Conservation (phyloP, 768 basidiomycete species). For the Calocera cornea region DNA sequence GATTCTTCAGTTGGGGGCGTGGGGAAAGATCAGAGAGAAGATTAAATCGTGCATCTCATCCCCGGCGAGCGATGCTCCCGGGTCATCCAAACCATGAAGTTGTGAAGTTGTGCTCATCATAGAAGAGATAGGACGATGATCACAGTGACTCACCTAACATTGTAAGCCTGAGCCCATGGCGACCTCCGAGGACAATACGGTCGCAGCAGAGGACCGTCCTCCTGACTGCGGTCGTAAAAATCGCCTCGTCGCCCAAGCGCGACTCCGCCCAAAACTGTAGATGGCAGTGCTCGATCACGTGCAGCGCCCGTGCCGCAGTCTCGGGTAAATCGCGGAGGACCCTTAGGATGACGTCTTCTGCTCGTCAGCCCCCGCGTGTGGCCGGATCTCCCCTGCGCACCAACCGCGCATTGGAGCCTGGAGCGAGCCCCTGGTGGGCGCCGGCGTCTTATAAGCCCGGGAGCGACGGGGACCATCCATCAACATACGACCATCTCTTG, state of each 20-base stretch:
- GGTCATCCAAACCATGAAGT: slow-evolving; percentile 4
- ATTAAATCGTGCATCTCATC: slow-evolving; percentile 1
- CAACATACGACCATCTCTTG: background rate
- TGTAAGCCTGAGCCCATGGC: background rate
- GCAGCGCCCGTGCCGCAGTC: background rate
- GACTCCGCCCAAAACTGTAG: background rate
- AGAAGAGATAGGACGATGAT: background rate
- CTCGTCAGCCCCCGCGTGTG: background rate
- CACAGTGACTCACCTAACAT: background rate
- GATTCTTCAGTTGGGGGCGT: no score
- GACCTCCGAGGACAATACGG: no score
- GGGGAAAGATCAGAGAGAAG: background rate
- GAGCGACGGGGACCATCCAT: no score
- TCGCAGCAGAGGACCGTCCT: no score
- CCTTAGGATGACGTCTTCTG: background rate
- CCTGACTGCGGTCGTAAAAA: no score
- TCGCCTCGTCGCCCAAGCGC: no score
- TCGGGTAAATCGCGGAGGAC: background rate
- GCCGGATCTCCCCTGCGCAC: no score
- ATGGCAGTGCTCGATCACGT: background rate
- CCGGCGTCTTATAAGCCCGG: no score
- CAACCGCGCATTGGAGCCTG: no score
- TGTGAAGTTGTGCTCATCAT: slow-evolving; percentile 3
- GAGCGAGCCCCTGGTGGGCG: no score
- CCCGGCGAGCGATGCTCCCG: background rate